These are phyloP conservation scores for Trichoderma guizhouense DNA, from an alignment of 2,329 filamentous ascomycete genomes.

Conservation along the genomic window DNA sequence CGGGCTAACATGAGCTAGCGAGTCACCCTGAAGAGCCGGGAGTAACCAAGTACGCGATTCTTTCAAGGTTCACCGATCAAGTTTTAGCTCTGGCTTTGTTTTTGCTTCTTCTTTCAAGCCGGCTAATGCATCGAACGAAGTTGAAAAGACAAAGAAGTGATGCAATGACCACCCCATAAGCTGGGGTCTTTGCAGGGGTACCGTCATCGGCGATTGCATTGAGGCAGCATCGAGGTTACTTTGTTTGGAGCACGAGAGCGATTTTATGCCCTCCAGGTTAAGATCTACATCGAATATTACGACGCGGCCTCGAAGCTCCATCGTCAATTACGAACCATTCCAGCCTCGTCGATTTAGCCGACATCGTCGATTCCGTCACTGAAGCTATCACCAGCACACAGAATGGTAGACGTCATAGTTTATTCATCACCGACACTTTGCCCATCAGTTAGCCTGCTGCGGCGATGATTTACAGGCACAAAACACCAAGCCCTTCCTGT, in stretches of 20 bases:
- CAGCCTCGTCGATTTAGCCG: background rate
- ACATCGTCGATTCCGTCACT: conserved; percentile 16
- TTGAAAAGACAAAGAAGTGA: background rate
- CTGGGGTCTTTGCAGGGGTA: background rate
- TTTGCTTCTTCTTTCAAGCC: background rate
- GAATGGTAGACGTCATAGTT: conserved; percentile 6
- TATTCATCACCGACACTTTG: background rate
- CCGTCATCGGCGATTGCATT: background rate
- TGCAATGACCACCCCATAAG: background rate
- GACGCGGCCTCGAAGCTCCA: background rate
- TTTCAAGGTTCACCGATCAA: background rate
- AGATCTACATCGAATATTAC: background rate
- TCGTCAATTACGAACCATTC: conserved; percentile 7
- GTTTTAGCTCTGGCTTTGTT: background rate
- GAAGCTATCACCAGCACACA: background rate
- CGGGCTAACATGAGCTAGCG: background rate
- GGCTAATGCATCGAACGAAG: background rate
- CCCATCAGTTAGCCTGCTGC: background rate
- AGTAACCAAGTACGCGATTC: background rate
- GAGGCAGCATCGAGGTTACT: background rate
- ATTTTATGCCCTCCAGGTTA: background rate
- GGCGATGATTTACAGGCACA: conserved; percentile 2
- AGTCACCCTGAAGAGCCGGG: background rate
- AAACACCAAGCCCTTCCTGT: background rate
- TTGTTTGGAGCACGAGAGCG: background rate